Evolutionary conservation across 305 asterid species (phyloP).

Genomic region (Solanum aculeatissimum): DNA sequence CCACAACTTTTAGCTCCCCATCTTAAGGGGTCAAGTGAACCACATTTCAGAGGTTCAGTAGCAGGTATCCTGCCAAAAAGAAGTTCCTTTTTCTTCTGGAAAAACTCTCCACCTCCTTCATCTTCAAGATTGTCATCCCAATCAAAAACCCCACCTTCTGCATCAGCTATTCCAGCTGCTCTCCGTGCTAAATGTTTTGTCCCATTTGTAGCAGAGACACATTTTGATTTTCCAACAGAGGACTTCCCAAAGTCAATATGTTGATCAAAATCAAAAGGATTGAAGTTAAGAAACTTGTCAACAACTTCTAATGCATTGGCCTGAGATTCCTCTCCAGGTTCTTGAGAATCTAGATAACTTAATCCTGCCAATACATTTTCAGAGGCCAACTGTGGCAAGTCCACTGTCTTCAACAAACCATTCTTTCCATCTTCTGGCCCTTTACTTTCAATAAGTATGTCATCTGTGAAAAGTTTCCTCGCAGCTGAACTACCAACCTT

Average conservation of each 20-base stretch:
- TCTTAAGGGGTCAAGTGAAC: slow-evolving; percentile 7
- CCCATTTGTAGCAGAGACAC: slow-evolving; percentile 52
- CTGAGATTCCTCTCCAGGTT: slow-evolving; percentile 89
- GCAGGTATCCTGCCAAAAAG: slow-evolving; percentile 33
- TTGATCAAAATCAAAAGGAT: slow-evolving; percentile 36
- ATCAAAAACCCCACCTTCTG: slow-evolving; percentile 38
- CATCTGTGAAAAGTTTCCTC: slow-evolving; percentile 74
- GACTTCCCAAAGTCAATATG: slow-evolving; percentile 13
- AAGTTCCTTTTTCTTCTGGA: slow-evolving; percentile 54
- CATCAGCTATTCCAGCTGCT: slow-evolving; percentile 23
- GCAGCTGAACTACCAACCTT: slow-evolving; percentile 41
- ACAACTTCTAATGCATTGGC: slow-evolving; percentile 80
- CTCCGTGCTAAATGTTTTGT: slow-evolving; percentile 49
- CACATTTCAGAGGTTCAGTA: slow-evolving; percentile 38
- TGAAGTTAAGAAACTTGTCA: slow-evolving; percentile 60
- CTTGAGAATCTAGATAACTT: slow-evolving; percentile 81
- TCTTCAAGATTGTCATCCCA: slow-evolving; percentile 84
- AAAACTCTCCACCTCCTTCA: slow-evolving; percentile 90
- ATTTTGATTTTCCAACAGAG: slow-evolving; percentile 24
- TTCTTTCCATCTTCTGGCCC: slow-evolving; percentile 24
- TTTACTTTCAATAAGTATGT: slow-evolving; percentile 17
- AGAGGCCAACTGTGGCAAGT: slow-evolving; percentile 22
- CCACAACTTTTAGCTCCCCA: slow-evolving; percentile 9
- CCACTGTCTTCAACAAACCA: slow-evolving; percentile 11
- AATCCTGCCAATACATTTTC: slow-evolving; percentile 49